Conservation (phyloP, 192 early-diverging fungal species). For the Podila horticola region DNA sequence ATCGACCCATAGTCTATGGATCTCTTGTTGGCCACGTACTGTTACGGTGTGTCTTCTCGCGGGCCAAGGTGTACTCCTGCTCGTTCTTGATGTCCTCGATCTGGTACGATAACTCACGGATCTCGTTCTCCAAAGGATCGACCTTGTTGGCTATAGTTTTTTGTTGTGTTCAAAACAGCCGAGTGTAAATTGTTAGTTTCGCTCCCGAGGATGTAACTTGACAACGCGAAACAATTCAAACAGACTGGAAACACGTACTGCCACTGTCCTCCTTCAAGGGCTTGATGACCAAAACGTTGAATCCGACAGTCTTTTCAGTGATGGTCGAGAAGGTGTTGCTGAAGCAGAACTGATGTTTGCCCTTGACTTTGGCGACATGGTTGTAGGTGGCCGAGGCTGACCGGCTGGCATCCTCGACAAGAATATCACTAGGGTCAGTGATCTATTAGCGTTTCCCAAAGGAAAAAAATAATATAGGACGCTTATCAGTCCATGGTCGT, state of each 20-base stretch:
- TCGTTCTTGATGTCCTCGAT: constrained; percentile 74
- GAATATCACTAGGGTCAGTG: constrained; percentile 51
- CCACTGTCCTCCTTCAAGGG: constrained; percentile 52
- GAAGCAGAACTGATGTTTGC: constrained; percentile 81
- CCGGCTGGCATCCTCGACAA: constrained; percentile 45
- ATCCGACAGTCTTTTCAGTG: constrained; percentile 68
- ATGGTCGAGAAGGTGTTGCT: constrained; percentile 74
- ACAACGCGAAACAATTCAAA: constrained; percentile 27
- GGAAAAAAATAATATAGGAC: background rate
- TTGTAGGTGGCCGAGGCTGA: constrained; percentile 54
- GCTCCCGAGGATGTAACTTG: background rate
- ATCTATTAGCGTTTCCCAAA: constrained; percentile 41
- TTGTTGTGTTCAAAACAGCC: background rate
- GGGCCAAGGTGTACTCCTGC: constrained; percentile 72
- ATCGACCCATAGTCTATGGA: no score
- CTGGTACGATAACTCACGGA: constrained; percentile 68
- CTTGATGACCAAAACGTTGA: constrained; percentile 63
- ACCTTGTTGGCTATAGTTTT: constrained; percentile 45
- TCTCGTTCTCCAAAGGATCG: constrained; percentile 72
- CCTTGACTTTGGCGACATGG: constrained; percentile 57
- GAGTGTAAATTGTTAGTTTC: background rate
- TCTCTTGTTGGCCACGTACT: constrained; percentile 61
- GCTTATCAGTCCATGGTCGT: background rate
- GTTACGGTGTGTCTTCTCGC: constrained; percentile 71
- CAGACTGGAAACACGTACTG: constrained; percentile 26